phyloP scores from a whole-genome alignment of 1,284 basidiomycete genomes.

The Rhizoctonia solani region DNA sequence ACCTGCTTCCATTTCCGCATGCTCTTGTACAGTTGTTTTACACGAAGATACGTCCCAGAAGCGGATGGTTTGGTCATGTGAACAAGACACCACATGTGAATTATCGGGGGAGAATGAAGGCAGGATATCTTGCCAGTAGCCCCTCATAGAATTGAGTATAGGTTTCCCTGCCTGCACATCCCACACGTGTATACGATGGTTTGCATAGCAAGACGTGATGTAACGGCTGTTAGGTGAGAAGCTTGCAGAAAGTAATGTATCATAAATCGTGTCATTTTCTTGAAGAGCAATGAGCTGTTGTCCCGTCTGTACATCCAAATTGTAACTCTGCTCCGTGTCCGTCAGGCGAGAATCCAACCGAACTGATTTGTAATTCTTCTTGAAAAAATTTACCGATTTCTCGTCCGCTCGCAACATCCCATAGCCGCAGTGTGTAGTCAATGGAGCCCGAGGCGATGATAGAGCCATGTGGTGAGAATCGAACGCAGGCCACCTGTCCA shows the following conservation, averaged over 20 bases:
- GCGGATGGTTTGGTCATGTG: not conserved
- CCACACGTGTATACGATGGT: not conserved
- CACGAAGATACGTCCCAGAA: conserved; percentile 14
- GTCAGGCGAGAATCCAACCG: not conserved
- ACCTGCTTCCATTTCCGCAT: too few species aligned
- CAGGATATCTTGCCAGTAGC: not conserved
- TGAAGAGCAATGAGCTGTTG: too few species aligned
- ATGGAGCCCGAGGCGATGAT: not conserved
- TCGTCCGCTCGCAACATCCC: not conserved
- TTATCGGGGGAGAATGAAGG: not conserved
- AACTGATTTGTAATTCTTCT: not conserved
- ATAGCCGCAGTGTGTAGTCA: not conserved
- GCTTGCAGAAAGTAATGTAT: too few species aligned
- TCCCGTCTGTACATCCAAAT: too few species aligned
- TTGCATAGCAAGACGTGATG: too few species aligned
- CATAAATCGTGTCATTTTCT: too few species aligned
- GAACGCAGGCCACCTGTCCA: not conserved
- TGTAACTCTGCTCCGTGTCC: not conserved
- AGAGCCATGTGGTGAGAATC: not conserved
- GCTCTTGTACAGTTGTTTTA: not conserved
- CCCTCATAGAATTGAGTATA: not conserved
- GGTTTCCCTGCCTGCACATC: not conserved
- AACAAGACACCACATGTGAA: not conserved
- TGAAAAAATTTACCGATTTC: not conserved
- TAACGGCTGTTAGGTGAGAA: too few species aligned